Percentiles rank a stretch among this genome's conserved stretches.
Conservation (phyloP, 2,329 filamentous ascomycete genomes). For the Escovopsis sp. region DNA sequence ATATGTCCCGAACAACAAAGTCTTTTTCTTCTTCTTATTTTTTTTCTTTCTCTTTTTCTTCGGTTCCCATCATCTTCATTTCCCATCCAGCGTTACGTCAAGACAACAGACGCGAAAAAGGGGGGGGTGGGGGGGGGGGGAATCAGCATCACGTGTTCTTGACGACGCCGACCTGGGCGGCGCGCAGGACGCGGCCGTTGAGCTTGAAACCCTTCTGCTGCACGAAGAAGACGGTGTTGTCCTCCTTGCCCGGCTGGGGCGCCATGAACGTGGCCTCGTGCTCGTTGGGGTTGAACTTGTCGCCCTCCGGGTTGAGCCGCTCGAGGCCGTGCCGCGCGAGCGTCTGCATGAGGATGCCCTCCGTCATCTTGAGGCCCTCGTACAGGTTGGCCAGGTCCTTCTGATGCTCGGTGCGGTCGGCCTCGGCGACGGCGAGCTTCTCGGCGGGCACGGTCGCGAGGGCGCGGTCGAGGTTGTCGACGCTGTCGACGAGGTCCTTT, state of each 20-base stretch:
- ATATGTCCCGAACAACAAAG: background rate
- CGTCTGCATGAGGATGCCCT: conserved; percentile 72
- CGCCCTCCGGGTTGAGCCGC: conserved; percentile 66
- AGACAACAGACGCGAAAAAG: background rate
- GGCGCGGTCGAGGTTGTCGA: conserved; percentile 95
- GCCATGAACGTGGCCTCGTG: conserved; percentile 96
- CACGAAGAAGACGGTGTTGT: conserved; percentile 79
- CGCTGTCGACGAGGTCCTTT: conserved; percentile 82
- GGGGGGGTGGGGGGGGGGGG: too few relatives aligned
- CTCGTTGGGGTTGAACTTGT: conserved; percentile 91
- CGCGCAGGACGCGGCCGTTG: conserved; percentile 77
- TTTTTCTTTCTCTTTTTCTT: conserved; percentile 4
- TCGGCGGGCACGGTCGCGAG: conserved; percentile 63
- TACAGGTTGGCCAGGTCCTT: conserved; percentile 69
- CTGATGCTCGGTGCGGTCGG: conserved; percentile 27
- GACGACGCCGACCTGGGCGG: conserved; percentile 91
- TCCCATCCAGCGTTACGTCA: background rate
- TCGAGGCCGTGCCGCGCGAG: conserved; percentile 90
- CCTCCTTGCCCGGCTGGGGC: conserved; percentile 72
- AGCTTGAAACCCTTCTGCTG: conserved; percentile 94
- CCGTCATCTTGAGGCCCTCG: conserved; percentile 90
- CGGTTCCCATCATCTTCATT: background rate
- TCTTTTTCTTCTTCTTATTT: background rate
- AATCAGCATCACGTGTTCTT: conserved; percentile 48
- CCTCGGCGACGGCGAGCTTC: conserved; percentile 43